Evolutionary conservation across 2,329 filamentous ascomycete species (phyloP).

Genomic region (Aschersonia sp.): DNA sequence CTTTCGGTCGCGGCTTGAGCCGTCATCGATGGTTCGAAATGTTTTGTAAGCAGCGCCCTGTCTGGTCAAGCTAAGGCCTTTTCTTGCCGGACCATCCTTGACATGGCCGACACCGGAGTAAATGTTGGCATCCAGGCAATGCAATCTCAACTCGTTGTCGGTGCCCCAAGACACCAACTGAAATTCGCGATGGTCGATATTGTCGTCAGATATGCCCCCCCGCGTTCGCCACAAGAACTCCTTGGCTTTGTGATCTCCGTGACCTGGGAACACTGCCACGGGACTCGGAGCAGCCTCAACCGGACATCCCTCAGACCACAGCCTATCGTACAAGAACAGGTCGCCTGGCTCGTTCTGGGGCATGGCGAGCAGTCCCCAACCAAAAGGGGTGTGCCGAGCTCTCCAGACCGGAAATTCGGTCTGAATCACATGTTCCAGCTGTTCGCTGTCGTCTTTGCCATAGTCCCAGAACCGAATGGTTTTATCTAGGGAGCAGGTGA

Average conservation of each 20-base stretch:
- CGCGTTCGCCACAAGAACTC: conserved; percentile 84
- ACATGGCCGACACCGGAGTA: conserved; percentile 57
- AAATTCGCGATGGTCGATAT: conserved; percentile 74
- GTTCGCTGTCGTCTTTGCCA: conserved; percentile 40
- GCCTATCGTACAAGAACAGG: conserved; percentile 69
- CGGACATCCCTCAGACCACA: conserved; percentile 27
- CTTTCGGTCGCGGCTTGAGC: conserved; percentile 40
- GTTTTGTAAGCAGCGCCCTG: conserved; percentile 75
- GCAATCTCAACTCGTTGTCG: conserved; percentile 68
- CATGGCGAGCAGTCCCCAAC: conserved; percentile 75
- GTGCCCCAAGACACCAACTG: conserved; percentile 88
- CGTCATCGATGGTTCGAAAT: conserved; percentile 58
- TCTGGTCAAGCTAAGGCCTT: conserved; percentile 60
- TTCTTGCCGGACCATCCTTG: conserved; percentile 50
- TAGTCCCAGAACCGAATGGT: conserved; percentile 94
- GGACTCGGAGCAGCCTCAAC: conserved; percentile 30
- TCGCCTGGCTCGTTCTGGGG: conserved; percentile 78
- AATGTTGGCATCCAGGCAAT: conserved; percentile 51
- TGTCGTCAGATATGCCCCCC: conserved; percentile 49
- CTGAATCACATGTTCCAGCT: conserved; percentile 61
- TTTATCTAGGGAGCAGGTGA: conserved; percentile 82
- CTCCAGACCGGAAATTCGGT: conserved; percentile 84
- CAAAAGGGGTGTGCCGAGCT: conserved; percentile 82
- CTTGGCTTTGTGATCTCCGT: conserved; percentile 58
- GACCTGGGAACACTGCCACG: conserved; percentile 43